Base-by-base conservation (phyloP, 139 green algal genomes). In the Zygnema circumcarinatum region DNA sequence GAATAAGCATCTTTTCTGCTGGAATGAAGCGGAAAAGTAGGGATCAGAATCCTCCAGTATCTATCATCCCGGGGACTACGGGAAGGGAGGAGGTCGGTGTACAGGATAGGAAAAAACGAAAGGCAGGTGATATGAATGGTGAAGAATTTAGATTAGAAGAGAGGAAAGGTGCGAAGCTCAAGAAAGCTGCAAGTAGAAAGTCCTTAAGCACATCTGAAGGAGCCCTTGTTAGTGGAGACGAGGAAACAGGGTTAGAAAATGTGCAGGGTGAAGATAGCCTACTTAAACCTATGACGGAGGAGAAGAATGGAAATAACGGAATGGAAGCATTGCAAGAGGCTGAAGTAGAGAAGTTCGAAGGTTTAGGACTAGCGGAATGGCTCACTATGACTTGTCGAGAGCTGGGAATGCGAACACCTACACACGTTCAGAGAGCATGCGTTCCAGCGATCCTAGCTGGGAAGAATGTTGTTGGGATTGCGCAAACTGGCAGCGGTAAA, bases 401-500 rank as follows among this genome's bases (percentile, higher is more conserved):
- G 69, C 32, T 91, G 36, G 87, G 87, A 29, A 87, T 91, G 7
- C n/a, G 25, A n/a, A 35, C 73, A 2, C 87, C 87, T 36, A 91
- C 82, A 36, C 39, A 67, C 25, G 87, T 91, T 73, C 87, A 91
- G 68, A 31, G 21, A 25, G 80, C 81, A 32, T 91, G 87, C 92
- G 96, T 99, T 7, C 97, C 97, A 0, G 90, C 91, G 0, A 92
- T 98, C 47, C 92, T 98, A 33, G 54, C 53, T 0, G 96, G 97
- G 1, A 88, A 90, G 33, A 93, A 98, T 86, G 95, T 98, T 0
- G 96, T 99, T 40, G 97, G 95, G 35, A 92, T 95, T 25, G 97
- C 97, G 21, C 94, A 98, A 83, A 99, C 97, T 1, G 97, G 97
- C 87, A 97, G 93, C 78, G 97, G 97, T 76, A 99, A 99, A 90